Evolutionary conservation across 768 basidiomycete species (phyloP), one percentile per base, ranked within the genome.

Genomic region (Xerocomellus intermedius): DNA sequence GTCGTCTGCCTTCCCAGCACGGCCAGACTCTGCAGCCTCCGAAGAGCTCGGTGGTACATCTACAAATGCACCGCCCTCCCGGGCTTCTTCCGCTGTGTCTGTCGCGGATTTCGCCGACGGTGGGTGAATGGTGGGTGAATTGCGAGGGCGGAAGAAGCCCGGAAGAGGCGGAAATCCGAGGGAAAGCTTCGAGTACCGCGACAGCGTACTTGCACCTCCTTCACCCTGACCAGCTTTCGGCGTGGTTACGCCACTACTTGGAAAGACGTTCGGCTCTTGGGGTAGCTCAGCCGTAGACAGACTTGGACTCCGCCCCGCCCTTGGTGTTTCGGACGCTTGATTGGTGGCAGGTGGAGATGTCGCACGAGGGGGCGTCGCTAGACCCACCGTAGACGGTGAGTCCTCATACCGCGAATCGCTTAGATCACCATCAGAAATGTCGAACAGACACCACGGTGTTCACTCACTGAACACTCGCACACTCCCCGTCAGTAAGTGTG

Each of bases 401-500:
- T 70, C 65, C 53, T 62, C 48, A 42, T 17, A 49, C 43, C 56
- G 62, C 14, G 54, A 28, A 35, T 56, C 52, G 41, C 69, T 70
- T 55, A 39, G 39, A 42, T 17, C 55, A 32, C 42, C 38, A 50
- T 64, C 55, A 65, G 50, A 58, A 30, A 41, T 33, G 35, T 54
- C 41, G 24, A 38, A 43, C 37, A 37, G 36, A 58, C 17, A 36
- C 30, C 38, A 45, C n/a, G 45, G 10, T 19, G 19, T 43, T 51
- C 50, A 72, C 81, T 68, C 64, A 87, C 86, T 59, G 69, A 33
- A 75, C 61, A 48, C 70, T 73, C 28, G 76, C 72, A 42, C 75
- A 77, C 64, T 85, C 85, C 46, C 86, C 87, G 64, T 85, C 82
- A 50, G 87, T 91, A 60, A 96, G 77, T 12, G 91, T 94, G 30